These are phyloP conservation scores for Smithsoniella earleae DNA, from an alignment of 163 green algal species.

Conservation along the genomic window DNA sequence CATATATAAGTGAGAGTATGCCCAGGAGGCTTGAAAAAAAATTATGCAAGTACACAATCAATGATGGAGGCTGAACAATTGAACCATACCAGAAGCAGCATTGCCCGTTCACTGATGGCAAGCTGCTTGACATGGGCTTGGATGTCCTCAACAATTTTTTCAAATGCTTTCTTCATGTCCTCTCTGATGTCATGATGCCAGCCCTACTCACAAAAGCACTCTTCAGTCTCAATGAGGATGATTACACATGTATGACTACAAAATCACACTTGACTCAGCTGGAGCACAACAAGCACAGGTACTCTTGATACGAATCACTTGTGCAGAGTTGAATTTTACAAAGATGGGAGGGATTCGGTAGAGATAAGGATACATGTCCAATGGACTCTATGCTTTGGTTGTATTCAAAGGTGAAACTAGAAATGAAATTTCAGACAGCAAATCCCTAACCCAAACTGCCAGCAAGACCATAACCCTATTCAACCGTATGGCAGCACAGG, in stretches of 20 bases:
- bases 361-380: no score
- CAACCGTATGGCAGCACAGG: no score
- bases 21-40: no score
- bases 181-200: slow-evolving; percentile 9
- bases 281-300: background rate
- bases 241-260: no score
- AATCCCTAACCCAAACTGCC: no score
- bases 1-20: no score
- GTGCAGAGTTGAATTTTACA: background rate
- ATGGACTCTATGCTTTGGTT: no score
- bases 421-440: no score
- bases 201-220: slow-evolving; percentile 1
- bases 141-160: slow-evolving; percentile 68
- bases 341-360: no score
- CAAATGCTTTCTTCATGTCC: slow-evolving; percentile 52
- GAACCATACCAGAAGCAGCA: slow-evolving; percentile 24
- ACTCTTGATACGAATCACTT: background rate
- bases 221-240: slow-evolving; percentile 28
- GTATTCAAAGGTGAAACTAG: no score
- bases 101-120: slow-evolving; percentile 46
- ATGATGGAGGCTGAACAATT: background rate
- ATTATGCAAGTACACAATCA: no score
- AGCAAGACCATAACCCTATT: no score
- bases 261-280: slow-evolving; percentile 27
- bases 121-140: slow-evolving; percentile 59